Base-by-base conservation (phyloP, 352 stramenopile genomes). In the Phytophthora aleatoria region DNA sequence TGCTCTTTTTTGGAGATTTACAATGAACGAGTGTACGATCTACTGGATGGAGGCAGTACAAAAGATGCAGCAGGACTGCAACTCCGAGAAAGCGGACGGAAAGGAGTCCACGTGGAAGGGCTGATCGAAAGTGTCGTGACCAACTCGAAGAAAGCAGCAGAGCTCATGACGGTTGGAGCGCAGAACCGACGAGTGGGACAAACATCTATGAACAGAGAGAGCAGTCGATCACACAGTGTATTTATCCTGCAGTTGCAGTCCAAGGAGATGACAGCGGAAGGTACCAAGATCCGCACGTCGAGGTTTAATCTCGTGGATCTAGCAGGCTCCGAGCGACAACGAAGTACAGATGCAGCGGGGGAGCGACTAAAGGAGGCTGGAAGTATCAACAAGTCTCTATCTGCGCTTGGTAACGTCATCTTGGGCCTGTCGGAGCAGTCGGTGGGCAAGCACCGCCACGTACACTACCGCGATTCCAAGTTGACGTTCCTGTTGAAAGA, bases 221-320 rank as follows among this genome's bases (percentile, higher is more conserved):
- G 85, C 49, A 92, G 80, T 70, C 81, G 87, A 2, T 94, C 86
- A 16, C 87, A 96, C 55, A 94, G 84, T 45, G 87, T 96, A 8
- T 96, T 96, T 50, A 88, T 94, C 28, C 57, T 95, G 24, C 82
- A 92, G 51, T 75, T 95, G 49, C 79, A 92, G 70, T 84, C 82
- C 0, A 87, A 78, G 43, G 83, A 91, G 38, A 84, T 66, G 9
- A 83, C 71, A 0, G 20, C 70, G 1, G 76, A 89, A 55, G 85
- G 84, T 15, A 90, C 80, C 9, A 89, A 87, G 50, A 90, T 79
- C 24, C 80, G 86, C 4, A 78, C 74, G 7, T 98, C 96, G 5
- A 95, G 96, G 5, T 92, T 99, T 30, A 99, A 99, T 68, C 79
- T 99, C 27, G 97, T 99, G 15, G 97, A 99, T 82, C 78, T 99